Evolutionary conservation across 208 protist genomes (phyloP).

Genomic region (Tritrichomonas musculus): DNA sequence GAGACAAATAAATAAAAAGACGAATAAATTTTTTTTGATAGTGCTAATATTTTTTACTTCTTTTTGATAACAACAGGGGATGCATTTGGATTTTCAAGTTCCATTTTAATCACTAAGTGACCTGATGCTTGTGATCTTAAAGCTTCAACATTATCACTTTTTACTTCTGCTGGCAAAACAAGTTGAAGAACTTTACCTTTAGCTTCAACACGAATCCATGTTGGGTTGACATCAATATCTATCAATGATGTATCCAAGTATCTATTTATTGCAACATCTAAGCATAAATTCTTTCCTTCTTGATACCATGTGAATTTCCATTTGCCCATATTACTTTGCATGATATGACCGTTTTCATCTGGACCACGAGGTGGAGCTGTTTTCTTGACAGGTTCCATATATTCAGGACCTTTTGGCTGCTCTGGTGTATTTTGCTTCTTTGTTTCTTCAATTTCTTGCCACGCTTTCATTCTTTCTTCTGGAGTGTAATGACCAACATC

Average conservation of each 20-base stretch:
- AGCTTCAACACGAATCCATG: constrained; percentile 69
- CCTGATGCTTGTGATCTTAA: not conserved
- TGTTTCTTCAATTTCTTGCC: constrained; percentile 46
- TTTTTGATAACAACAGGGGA: not conserved
- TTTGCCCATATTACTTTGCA: constrained; percentile 77
- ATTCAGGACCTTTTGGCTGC: constrained; percentile 59
- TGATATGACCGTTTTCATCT: constrained; percentile 61
- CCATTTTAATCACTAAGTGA: constrained; percentile 2
- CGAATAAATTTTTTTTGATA: too few species aligned
- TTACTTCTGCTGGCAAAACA: constrained; percentile 68
- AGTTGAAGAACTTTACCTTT: constrained; percentile 82
- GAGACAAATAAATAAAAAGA: too few species aligned
- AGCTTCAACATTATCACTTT: constrained; percentile 14
- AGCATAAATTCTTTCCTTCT: constrained; percentile 55
- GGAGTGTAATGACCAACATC: not conserved
- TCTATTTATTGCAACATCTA: constrained; percentile 71
- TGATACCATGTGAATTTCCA: constrained; percentile 69
- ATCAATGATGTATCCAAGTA: constrained; percentile 80
- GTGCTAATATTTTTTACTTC: too few species aligned
- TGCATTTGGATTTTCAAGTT: not conserved
- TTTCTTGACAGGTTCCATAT: constrained; percentile 55
- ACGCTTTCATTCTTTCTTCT: constrained; percentile 28
- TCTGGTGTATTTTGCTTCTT: constrained; percentile 55
- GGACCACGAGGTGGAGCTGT: not conserved
- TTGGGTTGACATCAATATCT: constrained; percentile 73